phyloP scores from a whole-genome alignment of 805 yeast genomes.

The Metschnikowia hibisci region DNA sequence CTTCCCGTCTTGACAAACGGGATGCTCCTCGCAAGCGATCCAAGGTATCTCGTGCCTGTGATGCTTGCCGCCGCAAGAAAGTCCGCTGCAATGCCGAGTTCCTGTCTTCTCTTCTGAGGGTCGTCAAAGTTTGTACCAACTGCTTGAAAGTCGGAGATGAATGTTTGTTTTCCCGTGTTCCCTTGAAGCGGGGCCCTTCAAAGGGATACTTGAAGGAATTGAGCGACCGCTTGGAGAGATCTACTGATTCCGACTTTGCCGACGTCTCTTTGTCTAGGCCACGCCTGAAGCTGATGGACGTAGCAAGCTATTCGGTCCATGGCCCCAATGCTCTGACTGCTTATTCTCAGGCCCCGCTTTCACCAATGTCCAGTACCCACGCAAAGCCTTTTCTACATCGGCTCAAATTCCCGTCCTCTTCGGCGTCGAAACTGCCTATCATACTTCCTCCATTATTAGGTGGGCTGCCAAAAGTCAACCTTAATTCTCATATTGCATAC shows the following conservation, averaged over 20 bases:
- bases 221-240: constrained; percentile 28
- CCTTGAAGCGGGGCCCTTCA: constrained; percentile 75
- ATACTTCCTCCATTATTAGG: constrained; percentile 18
- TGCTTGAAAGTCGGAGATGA: constrained; percentile 57
- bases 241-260: background rate
- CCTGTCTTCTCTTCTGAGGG: constrained; percentile 39
- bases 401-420: constrained; percentile 9
- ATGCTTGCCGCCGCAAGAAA: constrained; percentile 72
- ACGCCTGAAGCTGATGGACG: constrained; percentile 16
- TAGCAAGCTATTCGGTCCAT: constrained; percentile 2
- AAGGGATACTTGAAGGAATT: constrained; percentile 59
- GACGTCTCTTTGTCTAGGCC: constrained; percentile 8
- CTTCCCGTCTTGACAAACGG: constrained; percentile 4
- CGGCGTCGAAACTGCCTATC: constrained; percentile 14
- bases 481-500: background rate
- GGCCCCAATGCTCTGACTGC: constrained; percentile 1
- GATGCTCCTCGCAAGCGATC: constrained; percentile 50
- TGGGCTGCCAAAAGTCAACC: constrained; percentile 7
- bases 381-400: constrained; percentile 14
- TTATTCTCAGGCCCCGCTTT: constrained; percentile 6
- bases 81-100: constrained; percentile 65
- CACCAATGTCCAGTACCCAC: constrained; percentile 10
- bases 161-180: constrained; percentile 68
- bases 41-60: constrained; percentile 79
- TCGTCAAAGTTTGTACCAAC: constrained; percentile 55